Percentiles rank a stretch among this genome's conserved stretches.
Conservation (phyloP, 305 asterid genomes). For the Fraxinus platypoda region DNA sequence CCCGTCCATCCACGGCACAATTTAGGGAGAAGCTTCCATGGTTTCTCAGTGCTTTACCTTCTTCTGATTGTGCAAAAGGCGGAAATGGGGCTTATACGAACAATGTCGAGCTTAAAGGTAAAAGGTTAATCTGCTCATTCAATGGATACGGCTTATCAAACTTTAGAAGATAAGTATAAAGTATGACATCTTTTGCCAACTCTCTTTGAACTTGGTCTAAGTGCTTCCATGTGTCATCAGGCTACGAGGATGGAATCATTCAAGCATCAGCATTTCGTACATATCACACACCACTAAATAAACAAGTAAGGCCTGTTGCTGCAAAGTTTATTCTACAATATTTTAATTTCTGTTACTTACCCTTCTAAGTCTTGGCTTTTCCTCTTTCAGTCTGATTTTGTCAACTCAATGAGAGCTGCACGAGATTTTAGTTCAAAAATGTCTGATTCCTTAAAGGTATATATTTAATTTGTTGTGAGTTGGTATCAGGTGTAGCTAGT, state of each 20-base stretch:
- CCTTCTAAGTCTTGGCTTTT: not conserved
- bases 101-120: slow-evolving; percentile 80
- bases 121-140: not conserved
- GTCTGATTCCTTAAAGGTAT: slow-evolving; percentile 65
- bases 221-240: slow-evolving; percentile 39
- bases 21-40: slow-evolving; percentile 82
- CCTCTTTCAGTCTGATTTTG: slow-evolving; percentile 47
- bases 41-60: slow-evolving; percentile 91
- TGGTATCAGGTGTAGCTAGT: not conserved
- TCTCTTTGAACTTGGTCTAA: slow-evolving; percentile 18
- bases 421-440: slow-evolving; percentile 79
- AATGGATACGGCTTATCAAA: too few species aligned
- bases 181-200: not conserved
- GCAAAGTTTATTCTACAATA: not conserved
- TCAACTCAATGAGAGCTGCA: slow-evolving; percentile 94
- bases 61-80: slow-evolving; percentile 93
- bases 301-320: slow-evolving; percentile 54
- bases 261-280: slow-evolving; percentile 92
- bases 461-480: not conserved
- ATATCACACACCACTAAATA: slow-evolving; percentile 90
- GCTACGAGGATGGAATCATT: slow-evolving; percentile 68
- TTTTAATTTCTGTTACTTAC: not conserved
- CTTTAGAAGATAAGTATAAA: too few species aligned
- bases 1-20: slow-evolving; percentile 78
- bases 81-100: slow-evolving; percentile 90